Percentiles rank a stretch among this genome's conserved stretches.
These are phyloP conservation scores for Aspergillus conjunctus DNA, from an alignment of 495 filamentous ascomycete genomes.

Conservation along the genomic window DNA sequence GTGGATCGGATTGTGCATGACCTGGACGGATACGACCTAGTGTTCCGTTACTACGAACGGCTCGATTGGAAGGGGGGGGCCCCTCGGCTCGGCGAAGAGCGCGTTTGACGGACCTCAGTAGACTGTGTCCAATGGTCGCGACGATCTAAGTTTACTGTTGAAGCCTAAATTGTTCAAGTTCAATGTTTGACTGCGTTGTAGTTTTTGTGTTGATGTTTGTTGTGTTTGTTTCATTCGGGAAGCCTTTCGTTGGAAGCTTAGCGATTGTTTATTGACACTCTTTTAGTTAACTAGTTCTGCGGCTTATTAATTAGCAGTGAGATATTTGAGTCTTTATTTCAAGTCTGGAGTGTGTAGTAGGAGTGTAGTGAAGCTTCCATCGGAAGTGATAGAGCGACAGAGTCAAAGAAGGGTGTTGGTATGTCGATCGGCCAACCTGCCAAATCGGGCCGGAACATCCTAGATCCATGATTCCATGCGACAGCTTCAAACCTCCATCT, in stretches of 20 bases:
- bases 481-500: not conserved
- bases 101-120: conserved; percentile 30
- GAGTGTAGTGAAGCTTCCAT: too few species aligned
- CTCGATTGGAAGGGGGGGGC: conserved; percentile 84
- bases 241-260: conserved; percentile 9
- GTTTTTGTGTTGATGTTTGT: conserved; percentile 2
- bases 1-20: conserved; percentile 97
- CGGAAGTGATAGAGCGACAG: too few species aligned
- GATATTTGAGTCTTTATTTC: too few species aligned
- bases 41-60: conserved; percentile 95
- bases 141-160: not conserved
- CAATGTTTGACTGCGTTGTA: conserved; percentile 9
- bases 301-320: not conserved
- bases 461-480: conserved; percentile 6
- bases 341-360: too few species aligned
- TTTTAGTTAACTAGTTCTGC: not conserved
- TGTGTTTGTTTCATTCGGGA: conserved; percentile 8
- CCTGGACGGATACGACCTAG: conserved; percentile 94
- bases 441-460: conserved; percentile 19
- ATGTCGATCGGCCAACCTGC: conserved; percentile 6
- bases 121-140: not conserved
- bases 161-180: conserved; percentile 16
- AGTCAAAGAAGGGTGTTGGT: not conserved
- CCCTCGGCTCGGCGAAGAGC: conserved; percentile 69
- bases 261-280: conserved; percentile 8